These are phyloP conservation scores for Xerocomellus intermedius DNA, from an alignment of 768 basidiomycete genomes.

Conservation along the genomic window DNA sequence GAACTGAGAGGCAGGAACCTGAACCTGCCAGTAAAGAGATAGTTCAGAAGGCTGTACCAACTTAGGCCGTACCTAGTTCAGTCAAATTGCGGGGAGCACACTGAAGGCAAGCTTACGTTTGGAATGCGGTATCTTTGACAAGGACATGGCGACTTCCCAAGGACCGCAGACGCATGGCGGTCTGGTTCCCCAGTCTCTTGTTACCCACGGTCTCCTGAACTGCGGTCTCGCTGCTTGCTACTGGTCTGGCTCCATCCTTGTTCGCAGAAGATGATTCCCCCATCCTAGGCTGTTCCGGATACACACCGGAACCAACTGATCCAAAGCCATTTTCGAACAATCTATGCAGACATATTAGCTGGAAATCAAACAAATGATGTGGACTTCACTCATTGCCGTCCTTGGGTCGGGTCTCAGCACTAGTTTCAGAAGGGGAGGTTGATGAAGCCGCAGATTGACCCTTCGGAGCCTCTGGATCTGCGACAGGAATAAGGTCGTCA, in stretches of 20 bases:
- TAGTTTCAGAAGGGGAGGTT: background rate
- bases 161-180: constrained; percentile 9
- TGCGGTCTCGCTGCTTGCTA: constrained; percentile 6
- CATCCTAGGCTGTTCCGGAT: constrained; percentile 7
- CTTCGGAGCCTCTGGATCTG: background rate
- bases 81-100: background rate
- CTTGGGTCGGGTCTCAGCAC: background rate
- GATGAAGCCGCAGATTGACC: background rate
- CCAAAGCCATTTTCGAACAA: constrained; percentile 13
- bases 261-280: background rate
- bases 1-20: constrained; percentile 32
- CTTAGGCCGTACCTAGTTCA: constrained; percentile 17
- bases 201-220: background rate
- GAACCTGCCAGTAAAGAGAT: constrained; percentile 37
- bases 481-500: background rate
- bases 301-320: constrained; percentile 16
- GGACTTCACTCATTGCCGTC: constrained; percentile 3
- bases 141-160: constrained; percentile 25
- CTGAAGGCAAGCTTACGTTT: constrained; percentile 16
- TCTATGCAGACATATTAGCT: constrained; percentile 4
- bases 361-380: background rate
- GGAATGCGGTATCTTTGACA: constrained; percentile 28
- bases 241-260: background rate
- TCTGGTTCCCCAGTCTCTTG: background rate
- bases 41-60: constrained; percentile 40